Evolutionary conservation across 805 yeast species (phyloP).

Genomic region (Middelhovenomyces tepae): DNA sequence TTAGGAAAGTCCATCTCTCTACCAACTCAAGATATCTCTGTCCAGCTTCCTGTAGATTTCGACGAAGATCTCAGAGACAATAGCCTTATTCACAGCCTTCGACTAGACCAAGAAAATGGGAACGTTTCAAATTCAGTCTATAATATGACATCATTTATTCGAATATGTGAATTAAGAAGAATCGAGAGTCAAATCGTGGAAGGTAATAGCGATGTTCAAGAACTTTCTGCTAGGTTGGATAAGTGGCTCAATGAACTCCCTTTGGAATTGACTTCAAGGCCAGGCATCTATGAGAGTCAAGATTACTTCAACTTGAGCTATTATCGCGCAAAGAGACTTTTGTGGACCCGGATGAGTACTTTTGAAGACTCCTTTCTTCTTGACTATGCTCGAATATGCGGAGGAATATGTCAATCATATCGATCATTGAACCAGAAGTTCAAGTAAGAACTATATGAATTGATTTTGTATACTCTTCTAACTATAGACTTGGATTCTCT

Average conservation of each 20-base stretch:
- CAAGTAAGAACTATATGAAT: too few relatives aligned
- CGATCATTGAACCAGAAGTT: conserved; percentile 5
- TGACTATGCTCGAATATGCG: conserved; percentile 7
- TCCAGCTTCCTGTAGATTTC: conserved; percentile 8
- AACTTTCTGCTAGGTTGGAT: conserved; percentile 5
- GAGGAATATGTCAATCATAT: conserved; percentile 9
- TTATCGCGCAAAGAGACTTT: conserved; percentile 11
- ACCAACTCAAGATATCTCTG: conserved; percentile 9
- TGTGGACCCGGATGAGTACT: conserved; percentile 1
- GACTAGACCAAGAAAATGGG: conserved; percentile 4
- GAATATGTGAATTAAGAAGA: conserved; percentile 9
- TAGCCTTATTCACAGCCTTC: conserved; percentile 2
- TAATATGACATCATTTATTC: conserved; percentile 8
- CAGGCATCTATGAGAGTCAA: conserved; percentile 5
- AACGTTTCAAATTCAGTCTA: neutral
- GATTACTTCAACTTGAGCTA: conserved; percentile 9
- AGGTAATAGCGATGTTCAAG: conserved; percentile 2
- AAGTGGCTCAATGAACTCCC: conserved; percentile 8
- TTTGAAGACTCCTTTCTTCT: conserved; percentile 3
- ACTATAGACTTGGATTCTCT: conserved; percentile 3
- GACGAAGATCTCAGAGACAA: conserved; percentile 7
- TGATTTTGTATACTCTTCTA: too few relatives aligned
- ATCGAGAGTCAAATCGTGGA: conserved; percentile 9
- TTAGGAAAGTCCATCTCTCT: conserved; percentile 9
- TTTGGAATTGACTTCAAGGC: conserved; percentile 1